A percentile compares a stretch with the other conserved stretches of the same genome.
These are phyloP conservation scores for Prosopis cineraria DNA, from an alignment of 306 rosid genomes.

Conservation along the genomic window DNA sequence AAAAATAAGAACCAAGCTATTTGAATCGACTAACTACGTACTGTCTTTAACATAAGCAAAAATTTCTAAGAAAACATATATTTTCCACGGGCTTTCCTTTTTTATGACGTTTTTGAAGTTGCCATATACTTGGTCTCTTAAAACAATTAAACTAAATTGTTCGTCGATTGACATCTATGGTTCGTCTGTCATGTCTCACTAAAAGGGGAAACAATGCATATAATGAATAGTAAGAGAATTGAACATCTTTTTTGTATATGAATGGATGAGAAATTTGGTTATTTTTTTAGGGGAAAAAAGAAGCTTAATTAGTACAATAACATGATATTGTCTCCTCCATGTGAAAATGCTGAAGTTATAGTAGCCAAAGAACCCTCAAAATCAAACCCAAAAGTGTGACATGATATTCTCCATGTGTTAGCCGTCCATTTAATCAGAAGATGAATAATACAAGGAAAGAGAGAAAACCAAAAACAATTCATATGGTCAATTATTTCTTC, in stretches of 20 bases:
- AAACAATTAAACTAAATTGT: neutral
- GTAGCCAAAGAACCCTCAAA: conserved; percentile 16
- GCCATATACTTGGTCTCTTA: neutral
- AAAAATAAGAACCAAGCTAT: neutral
- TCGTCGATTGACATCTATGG: conserved; percentile 25
- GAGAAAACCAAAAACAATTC: neutral
- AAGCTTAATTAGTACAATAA: neutral
- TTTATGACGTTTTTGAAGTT: neutral
- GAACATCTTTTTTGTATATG: neutral
- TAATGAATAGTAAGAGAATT: conserved; percentile 14
- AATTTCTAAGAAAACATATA: neutral
- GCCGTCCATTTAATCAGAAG: conserved; percentile 1
- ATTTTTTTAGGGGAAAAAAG: neutral
- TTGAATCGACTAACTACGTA: neutral
- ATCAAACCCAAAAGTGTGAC: neutral
- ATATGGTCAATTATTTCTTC: neutral
- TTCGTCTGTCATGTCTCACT: conserved; percentile 28
- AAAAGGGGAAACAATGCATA: neutral
- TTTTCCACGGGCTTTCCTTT: neutral
- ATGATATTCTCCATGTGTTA: conserved; percentile 31
- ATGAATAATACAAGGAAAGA: neutral
- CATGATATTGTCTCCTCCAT: conserved; percentile 25
- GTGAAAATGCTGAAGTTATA: neutral
- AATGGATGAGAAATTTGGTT: conserved; percentile 11
- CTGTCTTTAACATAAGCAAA: neutral